Base-by-base conservation (phyloP, 768 basidiomycete genomes). In the Tricholoma hemisulphureum region DNA sequence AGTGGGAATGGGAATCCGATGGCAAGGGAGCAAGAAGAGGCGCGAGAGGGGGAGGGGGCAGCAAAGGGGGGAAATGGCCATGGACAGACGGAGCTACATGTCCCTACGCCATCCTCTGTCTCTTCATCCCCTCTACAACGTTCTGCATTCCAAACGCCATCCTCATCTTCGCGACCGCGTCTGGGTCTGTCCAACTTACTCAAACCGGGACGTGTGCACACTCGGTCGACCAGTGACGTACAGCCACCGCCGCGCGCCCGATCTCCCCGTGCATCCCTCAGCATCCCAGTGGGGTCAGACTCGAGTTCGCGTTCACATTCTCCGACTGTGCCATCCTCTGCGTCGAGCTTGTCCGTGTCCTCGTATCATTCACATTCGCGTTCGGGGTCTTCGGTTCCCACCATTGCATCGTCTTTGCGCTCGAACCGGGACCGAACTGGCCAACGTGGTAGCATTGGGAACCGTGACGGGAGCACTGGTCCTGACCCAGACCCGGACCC, bases 131-230 rank as follows among this genome's bases (percentile, higher is more conserved):
- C 69, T 48, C 32, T 58, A 37, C 61, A 57, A 43, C 60, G 53
- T 18, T 58, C 50, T 6, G 34, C 37, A 53, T 56, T 32, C 21
- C 63, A 53, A 32, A 53, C 59, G 16, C 58, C 63, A 56, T 32
- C 45, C 7, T 57, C 34, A 21, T 61, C 69, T 34, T 73, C 74
- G 24, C 72, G 72, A 41, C 80, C 79, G n/a, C 74, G 72, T 34
- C 63, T 81, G 51, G 75, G 73, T 23, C 62, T 81, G 37, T 77
- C 76, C 2, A 72, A 75, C 34, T 60, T 84, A 21, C 67, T 85
- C 46, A 81, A 79, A 58, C 76, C 80, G 11, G 59, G 65, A 32
- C 69, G 70, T 46, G 63, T 73, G 18, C 79, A 82, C 67, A 57
- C 51, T 10, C 71, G 80, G 45, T 75, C 75, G 39, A 74, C 72